Conservation (phyloP, 352 stramenopile genomes). For the Phytophthora colocasiae region DNA sequence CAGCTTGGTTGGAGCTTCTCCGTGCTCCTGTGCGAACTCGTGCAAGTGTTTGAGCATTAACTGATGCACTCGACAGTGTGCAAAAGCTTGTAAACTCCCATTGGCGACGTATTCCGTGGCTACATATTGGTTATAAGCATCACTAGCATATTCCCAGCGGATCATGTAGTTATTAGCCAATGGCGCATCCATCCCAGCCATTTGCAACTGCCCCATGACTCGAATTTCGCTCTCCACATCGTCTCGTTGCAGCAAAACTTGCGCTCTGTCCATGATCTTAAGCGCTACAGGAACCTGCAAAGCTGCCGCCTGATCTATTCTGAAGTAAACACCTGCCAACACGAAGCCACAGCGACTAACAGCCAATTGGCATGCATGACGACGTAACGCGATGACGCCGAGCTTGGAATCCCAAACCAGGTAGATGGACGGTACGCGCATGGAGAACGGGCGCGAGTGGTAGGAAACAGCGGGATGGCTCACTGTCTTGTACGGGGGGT, state of each 20-base stretch:
- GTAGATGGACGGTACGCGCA: conserved; percentile 72
- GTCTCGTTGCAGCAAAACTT: conserved; percentile 78
- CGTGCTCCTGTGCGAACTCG: conserved; percentile 67
- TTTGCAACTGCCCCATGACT: conserved; percentile 83
- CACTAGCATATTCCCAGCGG: conserved; percentile 78
- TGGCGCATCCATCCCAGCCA: conserved; percentile 73
- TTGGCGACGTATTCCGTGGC: conserved; percentile 86
- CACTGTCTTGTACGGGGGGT: conserved; percentile 68
- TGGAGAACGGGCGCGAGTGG: conserved; percentile 53
- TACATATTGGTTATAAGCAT: conserved; percentile 82
- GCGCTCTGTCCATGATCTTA: conserved; percentile 82
- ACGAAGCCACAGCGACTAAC: conserved; percentile 86
- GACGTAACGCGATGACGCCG: conserved; percentile 78
- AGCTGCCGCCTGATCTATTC: conserved; percentile 48
- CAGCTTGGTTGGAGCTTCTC: conserved; percentile 68
- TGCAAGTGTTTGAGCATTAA: conserved; percentile 79
- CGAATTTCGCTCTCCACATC: conserved; percentile 85
- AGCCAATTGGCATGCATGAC: conserved; percentile 69
- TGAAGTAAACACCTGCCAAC: conserved; percentile 81
- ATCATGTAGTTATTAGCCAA: conserved; percentile 78
- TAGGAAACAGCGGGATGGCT: conserved; percentile 59
- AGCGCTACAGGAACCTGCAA: conserved; percentile 72
- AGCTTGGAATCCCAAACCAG: conserved; percentile 70
- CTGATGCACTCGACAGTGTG: conserved; percentile 71
- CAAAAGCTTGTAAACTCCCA: conserved; percentile 76